These are phyloP conservation scores for Colletotrichum cordylinicola DNA, from an alignment of 2,329 filamentous ascomycete genomes.

Conservation along the genomic window DNA sequence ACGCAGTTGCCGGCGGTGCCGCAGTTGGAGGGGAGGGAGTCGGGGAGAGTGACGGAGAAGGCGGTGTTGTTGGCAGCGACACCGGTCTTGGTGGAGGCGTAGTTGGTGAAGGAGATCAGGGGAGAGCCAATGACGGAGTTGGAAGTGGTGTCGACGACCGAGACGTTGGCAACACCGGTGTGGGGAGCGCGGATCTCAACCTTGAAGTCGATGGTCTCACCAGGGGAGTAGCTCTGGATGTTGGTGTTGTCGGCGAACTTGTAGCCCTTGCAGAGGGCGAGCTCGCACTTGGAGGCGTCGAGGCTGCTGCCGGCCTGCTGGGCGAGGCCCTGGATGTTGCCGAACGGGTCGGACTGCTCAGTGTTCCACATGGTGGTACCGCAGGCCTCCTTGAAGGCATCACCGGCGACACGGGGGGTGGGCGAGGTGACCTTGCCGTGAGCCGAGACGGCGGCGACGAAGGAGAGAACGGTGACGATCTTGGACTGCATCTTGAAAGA, in stretches of 20 bases:
- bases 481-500: constrained; percentile 21
- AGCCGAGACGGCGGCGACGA: constrained; percentile 24
- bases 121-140: constrained; percentile 54
- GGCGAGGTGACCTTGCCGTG: constrained; percentile 27
- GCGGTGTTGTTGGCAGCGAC: constrained; percentile 32
- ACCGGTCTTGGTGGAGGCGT: constrained; percentile 29
- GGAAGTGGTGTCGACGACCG: constrained; percentile 49
- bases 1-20: constrained; percentile 52
- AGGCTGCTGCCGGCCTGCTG: constrained; percentile 33
- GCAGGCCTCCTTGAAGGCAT: constrained; percentile 28
- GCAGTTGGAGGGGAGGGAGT: constrained; percentile 50
- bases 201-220: constrained; percentile 40
- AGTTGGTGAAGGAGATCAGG: constrained; percentile 49
- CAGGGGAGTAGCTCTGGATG: constrained; percentile 31
- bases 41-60: constrained; percentile 62
- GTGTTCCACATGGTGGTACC: constrained; percentile 27
- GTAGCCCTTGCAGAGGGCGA: constrained; percentile 41
- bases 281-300: constrained; percentile 33
- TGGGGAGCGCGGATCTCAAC: constrained; percentile 45
- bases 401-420: constrained; percentile 21
- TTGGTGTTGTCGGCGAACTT: constrained; percentile 36
- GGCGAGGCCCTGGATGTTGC: constrained; percentile 42
- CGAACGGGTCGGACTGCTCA: constrained; percentile 31
- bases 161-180: constrained; percentile 48
- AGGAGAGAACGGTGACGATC: constrained; percentile 22